Evolutionary conservation across 352 stramenopile genomes (phyloP), one percentile per base, ranked within the genome.

Genomic region (Phytopythium ostracodes): DNA sequence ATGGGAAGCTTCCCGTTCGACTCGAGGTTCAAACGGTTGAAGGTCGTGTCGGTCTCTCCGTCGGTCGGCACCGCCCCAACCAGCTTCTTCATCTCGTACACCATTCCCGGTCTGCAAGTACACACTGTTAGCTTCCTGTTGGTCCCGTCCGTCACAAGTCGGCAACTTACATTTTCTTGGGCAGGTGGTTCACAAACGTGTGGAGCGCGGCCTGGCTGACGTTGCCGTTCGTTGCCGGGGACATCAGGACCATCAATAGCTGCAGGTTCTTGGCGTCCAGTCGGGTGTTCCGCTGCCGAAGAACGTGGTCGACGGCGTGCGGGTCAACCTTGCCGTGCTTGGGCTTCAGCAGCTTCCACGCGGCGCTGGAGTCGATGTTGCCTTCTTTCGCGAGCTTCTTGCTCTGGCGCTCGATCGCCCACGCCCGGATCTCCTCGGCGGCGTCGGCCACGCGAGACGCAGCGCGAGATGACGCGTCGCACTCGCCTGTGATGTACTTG

Each of bases 371-470:
- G 63, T 94, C 84, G 35, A 94, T 91, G 56, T 90, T 88, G 3
- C 84, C 84, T 58, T 92, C 82, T 63, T 89, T 89, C 0, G 75
- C 82, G 4, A 91, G 51, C 60, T 90, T 91, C 46, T 78, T 77
- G 60, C 89, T 94, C 58, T 94, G 84, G 24, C 77, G 83, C 59
- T 91, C 84, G 20, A 88, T 79, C 15, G 81, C 82, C 84, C 84
- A 94, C 11, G 59, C 65, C 36, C 80, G 80, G 33, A 94, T 69
- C 56, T 80, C 76, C n/a, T 90, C 82, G 4, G 82, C 81, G 24
- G 84, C 77, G 8, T 77, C 76, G 12, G 79, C 79, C 11, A 94
- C 70, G 40, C 84, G 73, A 7, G 66, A 61, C 0, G 84, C 84
- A 24, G 72, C 73, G n/a, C 84, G 73, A 25, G 72, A 44, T 18